Evolutionary conservation across 2,329 filamentous ascomycete genomes (phyloP), one percentile per base, ranked within the genome.

Genomic region (Ophiostoma pallidulum): DNA sequence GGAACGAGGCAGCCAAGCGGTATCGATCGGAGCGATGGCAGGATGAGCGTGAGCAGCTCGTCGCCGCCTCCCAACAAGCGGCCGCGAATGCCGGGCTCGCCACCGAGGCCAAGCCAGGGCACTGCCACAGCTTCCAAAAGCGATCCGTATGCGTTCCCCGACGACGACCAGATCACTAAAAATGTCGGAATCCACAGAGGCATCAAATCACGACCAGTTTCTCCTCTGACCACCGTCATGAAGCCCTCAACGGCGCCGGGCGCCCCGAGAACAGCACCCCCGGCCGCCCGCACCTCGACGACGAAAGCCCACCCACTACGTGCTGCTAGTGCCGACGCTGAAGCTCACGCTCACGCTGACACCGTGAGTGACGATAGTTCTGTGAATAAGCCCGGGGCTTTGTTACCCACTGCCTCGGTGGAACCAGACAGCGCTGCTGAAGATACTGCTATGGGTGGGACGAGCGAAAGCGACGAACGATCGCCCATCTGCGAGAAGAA

Each of bases 141-240:
- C 19, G 45, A 48, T n/a, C 45, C 39, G 6, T 43, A 42, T 14
- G 45, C 45, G 14, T 48, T 48, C 7, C 45, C 45, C 40, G 39
- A 41, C 38, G 20, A 36, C 29, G 31, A 41, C 14, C 20, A 48
- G 18, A 6, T 36, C n/a, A 16, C 9, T 8, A 38, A 41, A 20
- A 22, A 38, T 19, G 20, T 18, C 39, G 28, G 29, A n/a, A 31
- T 22, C 10, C 6, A 14, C 22, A 47, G 28, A 18, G 28, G 16
- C 14, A 39, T 39, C 4, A 24, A 45, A 16, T 24, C 35, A 22
- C 38, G 39, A 18, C 13, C 43, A 18, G 29, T 39, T 4, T 38
- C 43, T n/a, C 26, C 35, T 3, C 19, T 41, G 14, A n/a, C 16
- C n/a, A 32, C 9, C 16, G 28, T 18, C 8, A 29, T 26, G 3